A percentile compares a stretch with the other conserved stretches of the same genome.
Evolutionary conservation across 805 yeast genomes (phyloP).

Genomic region (Lipomyces sp.): DNA sequence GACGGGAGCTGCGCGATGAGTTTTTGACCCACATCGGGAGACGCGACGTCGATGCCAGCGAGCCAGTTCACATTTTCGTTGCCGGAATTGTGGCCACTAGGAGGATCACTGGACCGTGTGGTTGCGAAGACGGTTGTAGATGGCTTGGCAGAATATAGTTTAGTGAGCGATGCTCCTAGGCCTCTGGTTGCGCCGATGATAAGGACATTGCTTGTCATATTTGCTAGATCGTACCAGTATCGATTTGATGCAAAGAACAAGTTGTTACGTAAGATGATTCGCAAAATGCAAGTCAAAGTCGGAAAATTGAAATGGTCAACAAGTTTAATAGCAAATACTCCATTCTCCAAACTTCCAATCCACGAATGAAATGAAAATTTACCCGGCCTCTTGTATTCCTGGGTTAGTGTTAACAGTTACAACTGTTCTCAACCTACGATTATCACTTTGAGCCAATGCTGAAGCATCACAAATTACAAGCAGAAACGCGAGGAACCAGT

Average conservation of each 20-base stretch:
- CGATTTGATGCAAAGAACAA: background rate
- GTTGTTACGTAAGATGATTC: background rate
- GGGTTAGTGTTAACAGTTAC: too few relatives aligned
- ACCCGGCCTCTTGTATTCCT: too few relatives aligned
- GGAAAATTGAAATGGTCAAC: background rate
- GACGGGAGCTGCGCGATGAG: constrained; percentile 1
- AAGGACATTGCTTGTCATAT: background rate
- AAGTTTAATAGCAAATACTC: too few relatives aligned
- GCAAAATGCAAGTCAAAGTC: background rate
- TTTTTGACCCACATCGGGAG: background rate
- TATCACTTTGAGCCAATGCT: too few relatives aligned
- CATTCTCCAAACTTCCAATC: too few relatives aligned
- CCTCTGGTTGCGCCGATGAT: background rate
- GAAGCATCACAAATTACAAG: too few relatives aligned
- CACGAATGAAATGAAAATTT: too few relatives aligned
- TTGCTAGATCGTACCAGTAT: background rate
- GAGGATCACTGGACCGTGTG: background rate
- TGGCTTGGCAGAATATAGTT: background rate
- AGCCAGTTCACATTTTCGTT: background rate
- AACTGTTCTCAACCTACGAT: too few relatives aligned
- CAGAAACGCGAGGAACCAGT: too few relatives aligned
- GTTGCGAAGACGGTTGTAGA: constrained; percentile 1
- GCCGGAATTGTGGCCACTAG: background rate
- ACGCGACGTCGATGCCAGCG: background rate
- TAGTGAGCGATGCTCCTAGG: background rate